Evolutionary conservation across 2,329 filamentous ascomycete genomes (phyloP), one percentile per base, ranked within the genome.

Genomic region (Exserohilum rostratum): DNA sequence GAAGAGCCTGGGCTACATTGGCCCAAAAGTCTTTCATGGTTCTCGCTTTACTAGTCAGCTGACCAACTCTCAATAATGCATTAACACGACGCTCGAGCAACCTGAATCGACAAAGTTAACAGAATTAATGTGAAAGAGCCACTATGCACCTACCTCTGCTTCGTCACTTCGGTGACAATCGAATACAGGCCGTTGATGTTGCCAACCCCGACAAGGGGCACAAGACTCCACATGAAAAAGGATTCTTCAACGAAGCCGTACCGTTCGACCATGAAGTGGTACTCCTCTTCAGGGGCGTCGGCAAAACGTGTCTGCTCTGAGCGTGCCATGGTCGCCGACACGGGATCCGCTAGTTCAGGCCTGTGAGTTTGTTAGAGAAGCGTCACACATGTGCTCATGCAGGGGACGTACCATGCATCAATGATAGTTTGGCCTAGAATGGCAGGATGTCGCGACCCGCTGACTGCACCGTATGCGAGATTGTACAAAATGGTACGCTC

Each of bases 131-230:
- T 15, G 10, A 11, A 15, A 39, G 0, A 18, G 10, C 9, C 40
- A n/a, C 2, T 17, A 31, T 11, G 13, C 20, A 6, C 34, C 10
- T 38, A 57, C 57, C 55, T 60, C n/a, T 60, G 55, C 34, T 60
- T 58, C n/a, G 59, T 62, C 20, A 62, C 50, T 38, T 62, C 59
- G 3, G 57, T 60, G 3, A 62, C 59, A 3, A 58, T 62, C 4
- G 49, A 57, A n/a, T 60, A 60, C 56, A 61, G 49, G 44, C 58
- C 58, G 17, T 45, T 46, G 6, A 59, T 42, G 3, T 46, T 15
- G 29, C 47, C 47, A 13, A 49, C 30, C 29, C 55, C 55, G 22
- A 55, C 44, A 22, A 61, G 56, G 5, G 56, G 53, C 12, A 54
- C 42, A 17, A 61, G 46, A 22, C 56, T 57, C 52, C 56, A 59